Evolutionary conservation across 257 asterid genomes (phyloP).

Genomic region (Lycium ferocissimum): DNA sequence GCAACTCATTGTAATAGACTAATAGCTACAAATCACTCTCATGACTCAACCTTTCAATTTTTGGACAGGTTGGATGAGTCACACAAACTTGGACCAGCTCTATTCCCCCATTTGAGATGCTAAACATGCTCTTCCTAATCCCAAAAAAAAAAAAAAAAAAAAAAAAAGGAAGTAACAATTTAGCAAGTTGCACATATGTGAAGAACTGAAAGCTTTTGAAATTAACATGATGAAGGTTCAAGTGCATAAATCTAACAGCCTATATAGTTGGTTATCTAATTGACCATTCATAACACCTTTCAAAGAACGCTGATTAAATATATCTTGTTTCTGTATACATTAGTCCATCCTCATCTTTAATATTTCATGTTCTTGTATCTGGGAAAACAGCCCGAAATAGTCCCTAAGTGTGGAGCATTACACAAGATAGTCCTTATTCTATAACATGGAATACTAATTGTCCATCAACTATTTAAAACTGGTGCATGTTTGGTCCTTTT

Average conservation of each 20-base stretch:
- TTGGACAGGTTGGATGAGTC: neutral
- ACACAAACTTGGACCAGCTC: too few species aligned
- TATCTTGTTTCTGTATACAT: neutral
- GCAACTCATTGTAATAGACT: neutral
- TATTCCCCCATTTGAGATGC: too few species aligned
- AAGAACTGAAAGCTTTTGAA: constrained; percentile 2
- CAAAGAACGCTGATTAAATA: neutral
- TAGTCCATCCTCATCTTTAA: neutral
- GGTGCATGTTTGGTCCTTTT: neutral
- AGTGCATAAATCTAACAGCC: neutral
- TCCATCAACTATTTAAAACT: neutral
- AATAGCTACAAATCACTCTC: neutral
- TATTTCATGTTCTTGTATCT: neutral
- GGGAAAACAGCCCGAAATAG: neutral
- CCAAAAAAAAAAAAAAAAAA: neutral
- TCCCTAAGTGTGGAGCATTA: neutral
- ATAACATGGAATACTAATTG: neutral
- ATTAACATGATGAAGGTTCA: neutral
- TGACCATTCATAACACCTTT: neutral
- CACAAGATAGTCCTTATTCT: neutral
- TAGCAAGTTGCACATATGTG: neutral
- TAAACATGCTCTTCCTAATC: neutral
- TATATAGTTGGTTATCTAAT: neutral
- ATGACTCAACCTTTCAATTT: neutral
- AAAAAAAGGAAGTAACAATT: neutral